These are phyloP conservation scores for Fraxinus quadrangulata DNA, from an alignment of 257 asterid genomes.

Conservation along the genomic window DNA sequence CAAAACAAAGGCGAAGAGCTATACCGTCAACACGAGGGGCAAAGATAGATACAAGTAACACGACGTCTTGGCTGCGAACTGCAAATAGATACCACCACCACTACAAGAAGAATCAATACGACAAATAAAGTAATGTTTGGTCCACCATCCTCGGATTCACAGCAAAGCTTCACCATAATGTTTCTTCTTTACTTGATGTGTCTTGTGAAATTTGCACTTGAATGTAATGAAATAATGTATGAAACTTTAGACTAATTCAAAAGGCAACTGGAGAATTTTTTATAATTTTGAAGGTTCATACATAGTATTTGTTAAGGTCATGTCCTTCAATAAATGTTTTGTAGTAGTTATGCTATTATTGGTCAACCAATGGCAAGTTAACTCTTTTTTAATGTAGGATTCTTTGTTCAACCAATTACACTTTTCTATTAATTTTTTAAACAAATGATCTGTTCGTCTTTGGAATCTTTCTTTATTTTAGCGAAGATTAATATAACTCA, in stretches of 20 bases:
- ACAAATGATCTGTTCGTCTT: too few relatives aligned
- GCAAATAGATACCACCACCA: constrained; percentile 35
- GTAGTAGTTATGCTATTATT: neutral
- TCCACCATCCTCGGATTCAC: constrained; percentile 34
- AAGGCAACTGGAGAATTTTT: neutral
- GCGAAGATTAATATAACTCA: too few relatives aligned
- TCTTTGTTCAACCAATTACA: too few relatives aligned
- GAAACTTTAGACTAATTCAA: neutral
- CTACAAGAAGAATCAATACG: constrained; percentile 31
- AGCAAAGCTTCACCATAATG: constrained; percentile 41
- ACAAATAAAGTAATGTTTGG: constrained; percentile 18
- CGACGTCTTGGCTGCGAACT: constrained; percentile 26
- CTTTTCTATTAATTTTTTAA: too few relatives aligned
- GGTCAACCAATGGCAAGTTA: too few relatives aligned
- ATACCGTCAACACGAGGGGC: constrained; percentile 3
- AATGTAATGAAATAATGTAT: neutral
- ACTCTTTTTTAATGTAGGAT: too few relatives aligned
- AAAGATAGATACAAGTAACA: constrained; percentile 14
- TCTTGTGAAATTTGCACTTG: neutral
- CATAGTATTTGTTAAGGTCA: neutral
- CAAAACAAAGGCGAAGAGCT: constrained; percentile 10
- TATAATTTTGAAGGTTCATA: neutral
- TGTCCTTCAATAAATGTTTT: neutral
- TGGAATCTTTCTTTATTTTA: too few relatives aligned
- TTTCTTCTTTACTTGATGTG: neutral